phyloP scores from a whole-genome alignment of 2,329 filamentous ascomycete species.

The Fusarium secorum region DNA sequence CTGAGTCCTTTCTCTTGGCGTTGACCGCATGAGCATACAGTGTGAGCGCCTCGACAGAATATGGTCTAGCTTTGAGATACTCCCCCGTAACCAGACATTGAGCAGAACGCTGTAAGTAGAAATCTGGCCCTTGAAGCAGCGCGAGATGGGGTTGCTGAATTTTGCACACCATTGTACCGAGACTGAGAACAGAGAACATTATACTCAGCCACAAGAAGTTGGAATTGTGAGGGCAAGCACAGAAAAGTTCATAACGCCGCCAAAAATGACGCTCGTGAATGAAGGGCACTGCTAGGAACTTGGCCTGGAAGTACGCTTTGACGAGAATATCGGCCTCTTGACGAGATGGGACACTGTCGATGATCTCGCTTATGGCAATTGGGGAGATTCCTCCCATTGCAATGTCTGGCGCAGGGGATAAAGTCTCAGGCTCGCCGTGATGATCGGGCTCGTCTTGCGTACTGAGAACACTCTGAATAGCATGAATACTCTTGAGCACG shows the following conservation, averaged over 20 bases:
- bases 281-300: conserved; percentile 50
- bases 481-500: conserved; percentile 52
- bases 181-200: conserved; percentile 57
- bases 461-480: conserved; percentile 50
- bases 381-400: conserved; percentile 43
- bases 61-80: conserved; percentile 55
- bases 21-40: conserved; percentile 55
- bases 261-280: conserved; percentile 56
- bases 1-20: conserved; percentile 51
- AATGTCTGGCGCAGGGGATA: conserved; percentile 42
- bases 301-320: conserved; percentile 50
- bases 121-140: conserved; percentile 39
- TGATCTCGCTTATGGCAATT: conserved; percentile 45
- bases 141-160: conserved; percentile 39
- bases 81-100: conserved; percentile 58
- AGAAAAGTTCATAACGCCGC: conserved; percentile 58
- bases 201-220: conserved; percentile 60
- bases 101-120: conserved; percentile 49
- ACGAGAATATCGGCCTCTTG: conserved; percentile 49
- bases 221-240: conserved; percentile 50
- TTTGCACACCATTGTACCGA: conserved; percentile 49
- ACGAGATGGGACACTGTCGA: conserved; percentile 48
- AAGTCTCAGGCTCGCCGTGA: not conserved
- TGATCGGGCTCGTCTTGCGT: conserved; percentile 17
- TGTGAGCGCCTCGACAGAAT: conserved; percentile 60